These are phyloP conservation scores for Helianthus tuberosus DNA, from an alignment of 129 eudicot genomes.

Conservation along the genomic window DNA sequence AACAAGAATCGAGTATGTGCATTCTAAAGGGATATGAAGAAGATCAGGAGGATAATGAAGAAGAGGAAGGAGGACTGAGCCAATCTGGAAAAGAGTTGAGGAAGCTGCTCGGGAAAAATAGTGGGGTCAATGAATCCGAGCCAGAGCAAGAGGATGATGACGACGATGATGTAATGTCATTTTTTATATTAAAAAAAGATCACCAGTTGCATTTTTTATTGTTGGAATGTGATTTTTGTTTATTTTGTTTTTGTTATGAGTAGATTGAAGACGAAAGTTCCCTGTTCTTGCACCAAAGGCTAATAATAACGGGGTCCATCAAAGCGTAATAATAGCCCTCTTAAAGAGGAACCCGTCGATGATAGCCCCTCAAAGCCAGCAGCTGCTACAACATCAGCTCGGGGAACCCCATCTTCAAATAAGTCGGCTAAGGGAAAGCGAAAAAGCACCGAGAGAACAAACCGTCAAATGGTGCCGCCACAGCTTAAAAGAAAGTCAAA, in stretches of 20 bases:
- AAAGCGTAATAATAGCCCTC: conserved; percentile 49
- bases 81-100: conserved; percentile 97
- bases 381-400: conserved; percentile 49
- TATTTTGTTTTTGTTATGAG: conserved; percentile 3
- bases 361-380: conserved; percentile 57
- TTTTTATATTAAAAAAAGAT: not conserved
- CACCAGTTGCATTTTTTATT: not conserved
- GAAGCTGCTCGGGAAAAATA: conserved; percentile 78
- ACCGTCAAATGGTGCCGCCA: conserved; percentile 45
- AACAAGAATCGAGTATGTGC: too few relatives aligned
- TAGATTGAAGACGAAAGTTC: conserved; percentile 81
- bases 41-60: conserved; percentile 76
- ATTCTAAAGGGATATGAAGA: conserved; percentile 48
- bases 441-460: conserved; percentile 63
- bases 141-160: conserved; percentile 78
- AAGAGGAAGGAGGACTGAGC: conserved; percentile 90
- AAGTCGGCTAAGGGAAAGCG: conserved; percentile 88
- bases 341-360: conserved; percentile 86
- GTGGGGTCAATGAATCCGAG: conserved; percentile 84
- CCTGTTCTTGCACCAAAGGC: conserved; percentile 86
- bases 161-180: conserved; percentile 66
- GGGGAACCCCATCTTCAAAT: conserved; percentile 63
- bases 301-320: conserved; percentile 23
- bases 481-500: conserved; percentile 80
- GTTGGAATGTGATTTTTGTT: not conserved